These are phyloP conservation scores for Citrullus colocynthis DNA, from an alignment of 306 rosid genomes.

Conservation along the genomic window DNA sequence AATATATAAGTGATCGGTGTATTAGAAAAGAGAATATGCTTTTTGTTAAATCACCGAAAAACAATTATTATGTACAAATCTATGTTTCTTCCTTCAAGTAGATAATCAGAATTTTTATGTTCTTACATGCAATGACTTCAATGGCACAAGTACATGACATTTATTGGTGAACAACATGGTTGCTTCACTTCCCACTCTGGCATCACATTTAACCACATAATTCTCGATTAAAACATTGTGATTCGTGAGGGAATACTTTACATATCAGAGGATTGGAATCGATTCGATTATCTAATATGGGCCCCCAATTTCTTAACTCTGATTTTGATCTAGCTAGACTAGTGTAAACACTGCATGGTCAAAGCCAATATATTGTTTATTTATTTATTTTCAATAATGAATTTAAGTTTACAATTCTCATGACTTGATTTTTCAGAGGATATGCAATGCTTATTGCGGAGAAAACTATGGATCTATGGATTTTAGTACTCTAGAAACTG, in stretches of 20 bases:
- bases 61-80: no score
- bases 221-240: not conserved
- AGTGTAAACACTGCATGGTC: not conserved
- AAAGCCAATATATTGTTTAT: not conserved
- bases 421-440: slow-evolving; percentile 32
- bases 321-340: not conserved
- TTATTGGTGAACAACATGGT: not conserved
- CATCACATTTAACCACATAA: not conserved
- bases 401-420: not conserved
- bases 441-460: slow-evolving; percentile 79
- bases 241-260: not conserved
- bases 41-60: no score
- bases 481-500: slow-evolving; percentile 55
- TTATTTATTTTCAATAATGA: not conserved
- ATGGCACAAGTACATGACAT: not conserved
- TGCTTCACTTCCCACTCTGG: not conserved
- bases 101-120: no score
- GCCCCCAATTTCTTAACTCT: not conserved
- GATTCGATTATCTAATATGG: not conserved
- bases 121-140: not conserved
- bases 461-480: slow-evolving; percentile 83
- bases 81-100: not conserved
- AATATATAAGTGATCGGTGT: no score
- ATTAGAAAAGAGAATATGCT: no score
- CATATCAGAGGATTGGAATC: not conserved